A percentile compares a stretch with the other conserved stretches of the same genome.
Evolutionary conservation across 2,329 filamentous ascomycete species (phyloP).

Genomic region (Pyrenophora graminea): DNA sequence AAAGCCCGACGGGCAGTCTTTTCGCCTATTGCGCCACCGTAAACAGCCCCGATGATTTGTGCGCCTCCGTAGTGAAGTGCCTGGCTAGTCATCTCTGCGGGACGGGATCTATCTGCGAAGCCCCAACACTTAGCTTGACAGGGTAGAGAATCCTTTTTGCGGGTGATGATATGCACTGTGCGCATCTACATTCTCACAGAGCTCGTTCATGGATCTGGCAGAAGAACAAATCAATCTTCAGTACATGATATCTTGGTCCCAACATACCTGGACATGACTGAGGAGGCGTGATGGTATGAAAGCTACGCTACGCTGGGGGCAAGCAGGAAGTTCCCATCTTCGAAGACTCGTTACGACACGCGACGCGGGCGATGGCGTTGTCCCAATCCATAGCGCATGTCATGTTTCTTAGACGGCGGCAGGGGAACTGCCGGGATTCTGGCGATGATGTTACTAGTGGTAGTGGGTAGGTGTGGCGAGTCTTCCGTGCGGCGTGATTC

Average conservation of each 20-base stretch:
- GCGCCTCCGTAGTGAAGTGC: background rate
- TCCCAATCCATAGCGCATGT: slow-evolving; percentile 4
- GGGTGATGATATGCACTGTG: slow-evolving; percentile 12
- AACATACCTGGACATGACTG: background rate
- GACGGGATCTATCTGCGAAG: slow-evolving; percentile 10
- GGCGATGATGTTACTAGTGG: background rate
- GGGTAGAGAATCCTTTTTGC: slow-evolving; percentile 4
- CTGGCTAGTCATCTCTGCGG: slow-evolving; percentile 15
- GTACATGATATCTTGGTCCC: background rate
- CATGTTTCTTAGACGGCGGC: slow-evolving; percentile 2
- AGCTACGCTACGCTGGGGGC: background rate
- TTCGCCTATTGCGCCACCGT: slow-evolving; percentile 3
- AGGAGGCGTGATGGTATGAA: background rate
- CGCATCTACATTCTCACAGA: background rate
- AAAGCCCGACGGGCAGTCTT: slow-evolving; percentile 8
- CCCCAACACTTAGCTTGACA: background rate
- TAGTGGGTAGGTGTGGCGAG: slow-evolving; percentile 20
- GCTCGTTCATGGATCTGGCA: background rate
- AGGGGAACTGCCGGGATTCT: background rate
- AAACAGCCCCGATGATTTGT: background rate
- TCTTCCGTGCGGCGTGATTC: slow-evolving; percentile 20
- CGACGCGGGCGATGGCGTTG: slow-evolving; percentile 1
- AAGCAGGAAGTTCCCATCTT: background rate
- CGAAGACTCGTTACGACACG: slow-evolving; percentile 1
- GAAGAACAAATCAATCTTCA: background rate